These are phyloP conservation scores for Pythium phragmitis DNA, from an alignment of 352 stramenopile species.

Conservation along the genomic window DNA sequence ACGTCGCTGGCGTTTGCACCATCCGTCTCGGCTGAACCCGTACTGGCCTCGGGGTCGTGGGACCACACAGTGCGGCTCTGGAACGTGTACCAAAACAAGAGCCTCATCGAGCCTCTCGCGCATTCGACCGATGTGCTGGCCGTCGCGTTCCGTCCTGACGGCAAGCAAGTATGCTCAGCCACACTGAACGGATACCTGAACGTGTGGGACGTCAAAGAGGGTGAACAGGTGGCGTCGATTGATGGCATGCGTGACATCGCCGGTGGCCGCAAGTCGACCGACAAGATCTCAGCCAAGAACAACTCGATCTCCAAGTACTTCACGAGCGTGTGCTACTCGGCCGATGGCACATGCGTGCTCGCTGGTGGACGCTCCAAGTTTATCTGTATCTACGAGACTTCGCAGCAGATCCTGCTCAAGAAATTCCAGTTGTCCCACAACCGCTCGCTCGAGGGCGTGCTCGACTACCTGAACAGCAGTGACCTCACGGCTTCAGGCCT, in stretches of 20 bases:
- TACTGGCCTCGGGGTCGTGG: conserved; percentile 97
- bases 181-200: conserved; percentile 96
- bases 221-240: conserved; percentile 94
- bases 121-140: conserved; percentile 97
- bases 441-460: conserved; percentile 93
- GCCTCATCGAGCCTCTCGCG: conserved; percentile 93
- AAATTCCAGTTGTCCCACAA: conserved; percentile 99
- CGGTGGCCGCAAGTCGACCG: conserved; percentile 85
- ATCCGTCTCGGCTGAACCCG: conserved; percentile 69
- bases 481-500: conserved; percentile 78
- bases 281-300: conserved; percentile 85
- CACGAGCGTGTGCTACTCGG: conserved; percentile 98
- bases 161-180: conserved; percentile 94
- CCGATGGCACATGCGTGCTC: conserved; percentile 96
- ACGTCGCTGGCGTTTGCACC: conserved; percentile 92
- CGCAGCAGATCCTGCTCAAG: conserved; percentile 94
- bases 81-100: conserved; percentile 98
- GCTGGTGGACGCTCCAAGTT: conserved; percentile 98
- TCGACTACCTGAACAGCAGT: conserved; percentile 95
- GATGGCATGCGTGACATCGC: conserved; percentile 96
- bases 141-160: conserved; percentile 96
- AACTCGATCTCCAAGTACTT: conserved; percentile 97
- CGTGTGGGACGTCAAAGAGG: conserved; percentile 97
- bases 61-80: conserved; percentile 98
- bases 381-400: conserved; percentile 99